Conservation (phyloP, 306 rosid genomes). For the Prosopis cineraria region DNA sequence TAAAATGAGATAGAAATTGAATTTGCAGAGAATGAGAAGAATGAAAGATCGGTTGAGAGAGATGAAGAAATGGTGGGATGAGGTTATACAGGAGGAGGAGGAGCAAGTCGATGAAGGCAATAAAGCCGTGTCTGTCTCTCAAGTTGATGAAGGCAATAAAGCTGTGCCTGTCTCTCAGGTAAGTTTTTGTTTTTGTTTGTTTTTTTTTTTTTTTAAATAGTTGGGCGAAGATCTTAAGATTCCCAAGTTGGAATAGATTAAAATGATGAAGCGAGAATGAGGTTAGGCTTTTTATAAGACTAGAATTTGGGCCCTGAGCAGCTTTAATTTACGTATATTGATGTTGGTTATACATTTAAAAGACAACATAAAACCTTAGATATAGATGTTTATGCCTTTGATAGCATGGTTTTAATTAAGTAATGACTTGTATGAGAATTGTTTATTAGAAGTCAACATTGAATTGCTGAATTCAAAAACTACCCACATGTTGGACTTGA, state of each 20-base stretch:
- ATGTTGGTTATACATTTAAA: background rate
- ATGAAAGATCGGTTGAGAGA: background rate
- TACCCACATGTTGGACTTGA: background rate
- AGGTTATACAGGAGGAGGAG: background rate
- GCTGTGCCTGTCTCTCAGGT: background rate
- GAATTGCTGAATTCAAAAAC: too few relatives aligned
- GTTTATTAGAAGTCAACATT: background rate
- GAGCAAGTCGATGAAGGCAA: background rate
- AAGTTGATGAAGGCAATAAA: background rate
- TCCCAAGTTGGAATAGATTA: background rate
- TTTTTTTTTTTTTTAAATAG: background rate
- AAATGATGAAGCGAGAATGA: background rate
- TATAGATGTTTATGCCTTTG: background rate
- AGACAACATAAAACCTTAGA: background rate
- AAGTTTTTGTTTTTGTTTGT: background rate
- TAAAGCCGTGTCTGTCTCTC: background rate
- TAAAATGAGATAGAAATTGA: background rate
- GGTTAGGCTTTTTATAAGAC: background rate
- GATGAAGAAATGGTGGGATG: conserved; percentile 4
- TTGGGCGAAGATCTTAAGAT: background rate
- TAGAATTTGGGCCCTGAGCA: too few relatives aligned
- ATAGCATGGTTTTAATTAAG: background rate
- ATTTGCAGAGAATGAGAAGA: conserved; percentile 1
- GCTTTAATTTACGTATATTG: too few relatives aligned
- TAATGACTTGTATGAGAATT: background rate